phyloP scores from a whole-genome alignment of 225 moss, liverwort and hornwort genomes.

The Asterella californica region DNA sequence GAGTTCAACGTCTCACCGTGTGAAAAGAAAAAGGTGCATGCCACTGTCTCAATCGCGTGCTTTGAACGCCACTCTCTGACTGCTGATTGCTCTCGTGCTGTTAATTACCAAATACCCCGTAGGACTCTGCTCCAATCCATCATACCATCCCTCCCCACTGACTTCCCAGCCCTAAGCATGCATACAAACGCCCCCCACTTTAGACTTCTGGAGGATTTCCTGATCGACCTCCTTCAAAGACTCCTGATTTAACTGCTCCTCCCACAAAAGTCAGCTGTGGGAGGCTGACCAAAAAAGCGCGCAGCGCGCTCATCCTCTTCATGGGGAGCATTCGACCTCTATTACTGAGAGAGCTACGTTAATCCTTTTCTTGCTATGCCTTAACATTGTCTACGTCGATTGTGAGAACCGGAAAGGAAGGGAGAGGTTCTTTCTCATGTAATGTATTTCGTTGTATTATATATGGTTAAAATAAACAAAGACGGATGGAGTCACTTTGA shows the following conservation, averaged over 20 bases:
- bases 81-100: constrained; percentile 1
- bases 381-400: no score
- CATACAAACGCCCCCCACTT: no score
- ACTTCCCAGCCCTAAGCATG: constrained; percentile 1
- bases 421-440: no score
- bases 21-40: not conserved
- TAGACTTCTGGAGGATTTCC: not conserved
- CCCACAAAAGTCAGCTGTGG: not conserved
- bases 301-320: not conserved
- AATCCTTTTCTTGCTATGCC: no score
- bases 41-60: not conserved
- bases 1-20: not conserved
- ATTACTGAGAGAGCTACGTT: no score
- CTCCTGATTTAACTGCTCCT: constrained; percentile 1
- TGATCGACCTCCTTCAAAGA: not conserved
- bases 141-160: not conserved
- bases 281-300: not conserved
- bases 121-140: not conserved
- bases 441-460: no score
- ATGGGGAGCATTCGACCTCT: not conserved
- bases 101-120: not conserved
- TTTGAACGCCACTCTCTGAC: not conserved
- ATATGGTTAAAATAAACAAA: no score
- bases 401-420: no score
- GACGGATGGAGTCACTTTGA: no score